Conservation (phyloP, 2,329 filamentous ascomycete genomes). For the Rosellinia necatrix region DNA sequence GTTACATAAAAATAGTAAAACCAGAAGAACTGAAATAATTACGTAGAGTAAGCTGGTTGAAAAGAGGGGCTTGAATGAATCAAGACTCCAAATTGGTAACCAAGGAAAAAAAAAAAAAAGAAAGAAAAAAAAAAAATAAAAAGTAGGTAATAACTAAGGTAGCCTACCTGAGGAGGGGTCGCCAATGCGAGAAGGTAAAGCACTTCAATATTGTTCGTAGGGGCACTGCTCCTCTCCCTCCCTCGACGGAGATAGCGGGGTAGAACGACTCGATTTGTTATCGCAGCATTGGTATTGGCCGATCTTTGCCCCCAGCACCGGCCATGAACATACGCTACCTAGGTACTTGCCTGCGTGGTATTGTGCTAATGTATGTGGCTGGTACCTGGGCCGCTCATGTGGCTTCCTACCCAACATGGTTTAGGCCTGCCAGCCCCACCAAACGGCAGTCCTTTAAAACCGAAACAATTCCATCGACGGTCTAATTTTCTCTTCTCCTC, state of each 20-base stretch:
- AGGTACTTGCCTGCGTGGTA: too few relatives aligned
- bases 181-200: too few relatives aligned
- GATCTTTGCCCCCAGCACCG: neutral
- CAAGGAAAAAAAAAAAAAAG: neutral
- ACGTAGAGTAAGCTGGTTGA: neutral
- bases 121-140: neutral
- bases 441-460: neutral
- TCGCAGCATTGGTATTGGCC: constrained; percentile 10
- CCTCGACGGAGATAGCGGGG: constrained; percentile 23
- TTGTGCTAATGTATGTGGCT: neutral
- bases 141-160: neutral
- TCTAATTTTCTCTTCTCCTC: constrained; percentile 27
- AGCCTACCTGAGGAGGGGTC: too few relatives aligned
- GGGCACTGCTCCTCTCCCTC: too few relatives aligned
- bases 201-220: too few relatives aligned
- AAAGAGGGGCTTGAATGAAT: neutral
- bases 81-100: neutral
- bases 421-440: neutral
- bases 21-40: too few relatives aligned
- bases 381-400: neutral
- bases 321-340: too few relatives aligned
- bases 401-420: neutral
- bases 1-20: too few relatives aligned
- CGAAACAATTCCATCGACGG: neutral
- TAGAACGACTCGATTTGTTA: constrained; percentile 18